Base-by-base conservation (phyloP, 2,329 filamentous ascomycete species). In the Cladosporium sphaerospermum region DNA sequence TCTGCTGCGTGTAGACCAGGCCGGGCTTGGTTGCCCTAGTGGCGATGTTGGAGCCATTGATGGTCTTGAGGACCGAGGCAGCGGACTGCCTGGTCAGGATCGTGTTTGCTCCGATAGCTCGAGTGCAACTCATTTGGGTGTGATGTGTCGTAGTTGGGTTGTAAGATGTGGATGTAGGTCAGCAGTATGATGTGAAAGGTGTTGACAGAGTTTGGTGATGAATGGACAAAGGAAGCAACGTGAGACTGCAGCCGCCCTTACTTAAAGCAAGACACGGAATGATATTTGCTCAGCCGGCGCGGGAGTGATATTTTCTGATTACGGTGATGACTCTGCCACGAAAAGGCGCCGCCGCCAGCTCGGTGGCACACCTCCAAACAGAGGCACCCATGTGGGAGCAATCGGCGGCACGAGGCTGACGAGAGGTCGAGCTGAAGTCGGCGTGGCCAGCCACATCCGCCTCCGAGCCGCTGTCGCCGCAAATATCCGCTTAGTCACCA, bases 31-130 rank as follows among this genome's bases (percentile, higher is more conserved):
- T 54, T 14, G 62, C 60, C 14, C 60, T 46, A 45, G 59, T 60
- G 33, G 58, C 46, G 9, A 62, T 52, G 41, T 46, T 54, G 42
- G 61, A 62, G 57, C 64, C 62, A 64, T 70, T 36, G 62, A 71
- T 58, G 11, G 64, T 59, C 55, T 66, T 69, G 60, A 71, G 59
- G 45, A 73, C 45, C 36, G 70, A 67, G 53, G 67, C 59, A 49
- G 70, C 66, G 34, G 67, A 66, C 53, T 66, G 66, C 59, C 65
- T 69, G 23, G 71, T 64, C 47, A 68, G 61, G 31, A 67, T 52
- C 42, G 67, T 57, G 49, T 62, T 56, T 34, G 55, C 53, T n/a
- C 43, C 48, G 44, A 61, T 51, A 37, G 51, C 53, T 55, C 61
- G 62, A 44, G 56, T 63, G 56, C 61, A 64, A 48, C 60, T 61